Base-by-base conservation (phyloP, 148 eudicot species). In the Rhododendron kiyosumense region DNA sequence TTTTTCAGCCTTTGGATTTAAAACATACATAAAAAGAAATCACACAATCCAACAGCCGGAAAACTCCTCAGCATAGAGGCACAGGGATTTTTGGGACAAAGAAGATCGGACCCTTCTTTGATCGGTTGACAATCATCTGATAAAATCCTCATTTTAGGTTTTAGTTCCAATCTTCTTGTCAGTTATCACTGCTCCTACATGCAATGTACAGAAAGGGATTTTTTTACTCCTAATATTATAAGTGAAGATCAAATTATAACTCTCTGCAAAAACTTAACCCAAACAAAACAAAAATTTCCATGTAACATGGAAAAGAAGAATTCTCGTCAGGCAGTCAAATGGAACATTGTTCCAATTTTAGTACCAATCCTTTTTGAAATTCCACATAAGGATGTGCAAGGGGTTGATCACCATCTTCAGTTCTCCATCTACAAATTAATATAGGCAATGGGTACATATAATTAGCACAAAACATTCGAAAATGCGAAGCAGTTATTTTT, bases 351-450 rank as follows among this genome's bases (percentile, higher is more conserved):
- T 87, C 89, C 78, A 91, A 59, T 69, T 83, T 81, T 46, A 93
- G n/a, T 13, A 76, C 87, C 85, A 93, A 76, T 2, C 91, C 93
- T 81, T 85, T 89, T 41, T 77, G 81, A 71, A 93, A 91, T 67
- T 90, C 93, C 74, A 93, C 92, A 41, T 93, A 90, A 7, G 92
- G 92, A 84, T 88, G 59, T 30, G 94, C 92, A 52, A 90, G 87
- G 8, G 94, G 93, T 14, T 79, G 88, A 69, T 92, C 93, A 7
- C 85, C 92, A 59, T 87, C 91, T 88, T 92, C 88, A 38, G 74
- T 88, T 81, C 83, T 88, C 93, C 91, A 92, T 86, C 94, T 92
- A 57, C 78, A 84, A 12, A 77, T 7, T 13, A 75, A 32, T 14
- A 32, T 52, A 2, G 26, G 59, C 41, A 79, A 41, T 51, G 26